A percentile compares a stretch with the other conserved stretches of the same genome.
These are phyloP conservation scores for Nannochloropsis gaditana DNA, from an alignment of 108 stramenopile species.

Conservation along the genomic window DNA sequence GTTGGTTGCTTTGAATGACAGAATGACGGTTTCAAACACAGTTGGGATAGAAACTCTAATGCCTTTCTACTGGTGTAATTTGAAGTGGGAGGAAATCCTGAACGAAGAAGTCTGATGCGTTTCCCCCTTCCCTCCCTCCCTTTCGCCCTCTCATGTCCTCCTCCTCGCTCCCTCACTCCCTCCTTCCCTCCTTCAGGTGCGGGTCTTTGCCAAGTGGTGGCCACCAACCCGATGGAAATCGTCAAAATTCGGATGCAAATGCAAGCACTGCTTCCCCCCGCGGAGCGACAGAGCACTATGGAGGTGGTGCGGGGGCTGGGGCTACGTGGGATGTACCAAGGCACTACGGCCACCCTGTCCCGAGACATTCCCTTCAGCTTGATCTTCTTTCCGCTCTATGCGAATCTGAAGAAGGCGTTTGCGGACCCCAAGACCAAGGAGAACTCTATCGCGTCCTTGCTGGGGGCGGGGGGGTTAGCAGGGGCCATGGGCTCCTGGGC, in stretches of 20 bases:
- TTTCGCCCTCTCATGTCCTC: not conserved
- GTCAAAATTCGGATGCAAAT: conserved; percentile 64
- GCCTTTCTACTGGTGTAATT: too few relatives aligned
- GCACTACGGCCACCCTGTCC: conserved; percentile 57
- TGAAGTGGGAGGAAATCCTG: too few relatives aligned
- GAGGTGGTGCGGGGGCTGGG: conserved; percentile 55
- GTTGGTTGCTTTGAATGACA: too few relatives aligned
- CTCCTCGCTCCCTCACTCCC: not conserved
- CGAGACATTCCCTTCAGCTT: conserved; percentile 59
- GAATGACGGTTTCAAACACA: too few relatives aligned
- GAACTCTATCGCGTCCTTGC: conserved; percentile 28
- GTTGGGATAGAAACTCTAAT: too few relatives aligned
- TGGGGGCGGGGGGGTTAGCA: conserved; percentile 54
- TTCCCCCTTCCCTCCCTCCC: not conserved
- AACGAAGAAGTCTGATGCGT: too few relatives aligned
- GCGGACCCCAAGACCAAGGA: conserved; percentile 18
- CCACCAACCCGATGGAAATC: conserved; percentile 68
- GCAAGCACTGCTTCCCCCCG: conserved; percentile 33
- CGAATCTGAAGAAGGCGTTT: conserved; percentile 44
- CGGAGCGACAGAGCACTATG: conserved; percentile 9
- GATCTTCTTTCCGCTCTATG: conserved; percentile 62
- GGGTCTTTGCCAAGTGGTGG: conserved; percentile 62
- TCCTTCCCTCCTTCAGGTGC: conserved; percentile 53
- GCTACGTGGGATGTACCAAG: conserved; percentile 58
- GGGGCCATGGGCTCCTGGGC: conserved; percentile 51